A percentile compares a stretch with the other conserved stretches of the same genome.
These are phyloP conservation scores for Endogone sp. DNA, from an alignment of 192 early-diverging fungal species.

Conservation along the genomic window DNA sequence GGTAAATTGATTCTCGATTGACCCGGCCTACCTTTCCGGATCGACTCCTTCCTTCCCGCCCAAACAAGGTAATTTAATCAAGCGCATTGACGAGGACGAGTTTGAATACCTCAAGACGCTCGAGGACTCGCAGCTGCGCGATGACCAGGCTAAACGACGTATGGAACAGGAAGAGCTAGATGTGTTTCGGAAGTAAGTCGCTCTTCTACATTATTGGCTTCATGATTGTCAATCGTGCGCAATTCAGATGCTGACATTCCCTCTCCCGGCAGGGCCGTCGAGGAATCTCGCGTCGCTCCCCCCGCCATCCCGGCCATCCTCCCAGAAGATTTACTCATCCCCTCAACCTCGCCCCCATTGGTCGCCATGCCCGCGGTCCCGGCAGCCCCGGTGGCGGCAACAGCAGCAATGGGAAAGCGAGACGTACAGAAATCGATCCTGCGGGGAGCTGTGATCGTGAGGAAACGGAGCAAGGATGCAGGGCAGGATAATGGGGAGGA, in stretches of 20 bases:
- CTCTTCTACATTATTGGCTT: not conserved
- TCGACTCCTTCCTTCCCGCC: conserved; percentile 12
- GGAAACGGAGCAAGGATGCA: not conserved
- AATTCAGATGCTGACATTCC: not conserved
- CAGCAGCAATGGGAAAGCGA: not conserved
- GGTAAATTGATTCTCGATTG: too few species aligned
- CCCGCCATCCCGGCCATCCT: not conserved
- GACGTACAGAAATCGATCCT: not conserved
- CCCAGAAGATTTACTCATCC: not conserved
- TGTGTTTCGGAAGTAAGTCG: conserved; percentile 43
- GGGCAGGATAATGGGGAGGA: not conserved
- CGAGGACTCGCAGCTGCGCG: conserved; percentile 42
- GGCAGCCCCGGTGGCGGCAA: not conserved
- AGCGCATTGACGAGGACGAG: conserved; percentile 64
- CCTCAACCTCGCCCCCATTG: not conserved
- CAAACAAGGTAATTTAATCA: conserved; percentile 60
- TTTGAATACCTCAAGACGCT: conserved; percentile 62
- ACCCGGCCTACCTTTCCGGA: too few species aligned
- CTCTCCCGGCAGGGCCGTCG: not conserved
- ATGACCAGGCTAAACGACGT: conserved; percentile 33
- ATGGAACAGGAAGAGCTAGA: conserved; percentile 44
- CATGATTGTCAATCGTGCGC: too few species aligned
- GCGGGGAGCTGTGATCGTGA: not conserved
- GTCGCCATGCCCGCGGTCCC: too few species aligned
- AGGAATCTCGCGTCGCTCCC: not conserved